phyloP scores from a whole-genome alignment of 208 protist genomes.

The Leishmania guyanensis region DNA sequence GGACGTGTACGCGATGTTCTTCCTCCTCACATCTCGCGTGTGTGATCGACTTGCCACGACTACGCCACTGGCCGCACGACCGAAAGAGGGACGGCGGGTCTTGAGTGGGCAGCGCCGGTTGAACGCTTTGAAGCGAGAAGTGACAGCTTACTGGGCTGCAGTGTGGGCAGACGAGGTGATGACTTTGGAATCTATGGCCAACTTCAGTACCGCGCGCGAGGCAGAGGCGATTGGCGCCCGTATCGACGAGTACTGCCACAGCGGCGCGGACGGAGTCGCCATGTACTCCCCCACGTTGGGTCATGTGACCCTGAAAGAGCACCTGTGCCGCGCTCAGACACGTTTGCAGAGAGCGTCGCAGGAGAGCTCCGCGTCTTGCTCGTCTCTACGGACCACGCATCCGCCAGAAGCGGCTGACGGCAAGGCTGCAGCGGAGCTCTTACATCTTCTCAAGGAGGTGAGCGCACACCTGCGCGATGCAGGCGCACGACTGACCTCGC shows the following conservation, averaged over 20 bases:
- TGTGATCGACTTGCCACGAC: background rate
- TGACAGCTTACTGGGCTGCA: conserved; percentile 3
- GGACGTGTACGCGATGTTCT: conserved; percentile 14
- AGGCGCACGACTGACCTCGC: background rate
- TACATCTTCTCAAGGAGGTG: background rate
- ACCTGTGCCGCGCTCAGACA: conserved; percentile 3
- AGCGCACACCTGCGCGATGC: background rate
- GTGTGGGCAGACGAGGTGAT: conserved; percentile 1
- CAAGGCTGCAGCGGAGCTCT: conserved; percentile 3
- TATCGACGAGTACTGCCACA: background rate
- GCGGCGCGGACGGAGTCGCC: background rate
- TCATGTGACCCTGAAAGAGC: background rate
- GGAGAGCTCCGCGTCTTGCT: background rate
- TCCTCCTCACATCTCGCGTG: background rate
- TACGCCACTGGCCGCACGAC: background rate
- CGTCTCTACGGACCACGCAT: background rate
- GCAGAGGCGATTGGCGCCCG: background rate
- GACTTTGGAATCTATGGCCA: background rate
- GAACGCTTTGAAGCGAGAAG: conserved; percentile 1
- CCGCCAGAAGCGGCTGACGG: background rate
- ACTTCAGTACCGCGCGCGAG: background rate
- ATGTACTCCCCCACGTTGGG: background rate
- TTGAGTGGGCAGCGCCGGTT: background rate
- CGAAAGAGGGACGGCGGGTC: background rate
- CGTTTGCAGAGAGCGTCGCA: background rate